These are phyloP conservation scores for Chenopodium formosanum DNA, from an alignment of 148 eudicot genomes.

Conservation along the genomic window DNA sequence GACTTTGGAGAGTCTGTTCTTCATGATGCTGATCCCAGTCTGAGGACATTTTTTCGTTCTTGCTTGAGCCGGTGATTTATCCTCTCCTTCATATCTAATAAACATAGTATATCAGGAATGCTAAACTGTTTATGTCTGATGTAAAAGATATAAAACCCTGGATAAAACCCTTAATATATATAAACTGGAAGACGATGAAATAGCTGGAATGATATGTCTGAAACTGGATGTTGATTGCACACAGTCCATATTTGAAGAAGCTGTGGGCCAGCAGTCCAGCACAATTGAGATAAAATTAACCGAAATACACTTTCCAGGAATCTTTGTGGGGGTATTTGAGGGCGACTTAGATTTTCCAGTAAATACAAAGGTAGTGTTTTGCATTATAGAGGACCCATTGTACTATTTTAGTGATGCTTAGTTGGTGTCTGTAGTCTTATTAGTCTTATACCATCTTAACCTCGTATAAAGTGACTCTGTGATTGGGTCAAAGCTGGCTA, in stretches of 20 bases:
- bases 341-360: not conserved
- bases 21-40: conserved; percentile 95
- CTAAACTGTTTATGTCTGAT: not conserved
- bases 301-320: not conserved
- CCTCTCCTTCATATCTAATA: not conserved
- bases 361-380: not conserved
- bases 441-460: not conserved
- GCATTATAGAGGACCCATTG: not conserved
- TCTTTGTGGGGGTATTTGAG: not conserved
- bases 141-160: not conserved
- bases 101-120: not conserved
- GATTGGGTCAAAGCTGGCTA: not conserved
- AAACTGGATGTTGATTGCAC: not conserved
- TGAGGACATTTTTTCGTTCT: conserved; percentile 71
- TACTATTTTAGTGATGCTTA: not conserved
- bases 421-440: not conserved
- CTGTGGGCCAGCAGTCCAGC: not conserved
- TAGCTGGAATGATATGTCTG: not conserved
- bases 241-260: not conserved
- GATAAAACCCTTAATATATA: not conserved
- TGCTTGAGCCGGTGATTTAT: conserved; percentile 83
- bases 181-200: not conserved
- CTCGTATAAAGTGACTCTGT: not conserved
- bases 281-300: not conserved
- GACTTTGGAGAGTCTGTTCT: conserved; percentile 88